phyloP scores from a whole-genome alignment of 2,329 filamentous ascomycete genomes.

The Dothistroma septosporum region DNA sequence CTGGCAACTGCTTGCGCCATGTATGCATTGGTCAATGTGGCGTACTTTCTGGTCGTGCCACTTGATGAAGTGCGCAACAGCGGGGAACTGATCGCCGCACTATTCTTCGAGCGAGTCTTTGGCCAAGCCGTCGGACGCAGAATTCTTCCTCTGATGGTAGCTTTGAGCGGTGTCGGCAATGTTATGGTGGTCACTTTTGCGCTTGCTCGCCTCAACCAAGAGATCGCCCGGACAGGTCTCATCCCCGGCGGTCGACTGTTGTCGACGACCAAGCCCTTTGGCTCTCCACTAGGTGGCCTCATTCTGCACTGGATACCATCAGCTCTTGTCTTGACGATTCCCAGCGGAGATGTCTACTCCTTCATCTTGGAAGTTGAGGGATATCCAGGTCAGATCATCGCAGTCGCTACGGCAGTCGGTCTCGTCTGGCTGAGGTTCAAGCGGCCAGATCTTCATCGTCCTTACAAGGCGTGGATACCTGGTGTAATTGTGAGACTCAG shows the following conservation, averaged over 20 bases:
- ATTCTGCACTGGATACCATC: slow-evolving; percentile 67
- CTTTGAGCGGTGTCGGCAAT: slow-evolving; percentile 64
- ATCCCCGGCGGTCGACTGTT: slow-evolving; percentile 59
- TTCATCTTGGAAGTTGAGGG: slow-evolving; percentile 71
- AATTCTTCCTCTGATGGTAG: slow-evolving; percentile 61
- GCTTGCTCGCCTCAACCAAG: slow-evolving; percentile 64
- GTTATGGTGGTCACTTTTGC: slow-evolving; percentile 70
- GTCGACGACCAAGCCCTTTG: slow-evolving; percentile 63
- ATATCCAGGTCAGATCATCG: slow-evolving; percentile 61
- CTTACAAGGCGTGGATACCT: slow-evolving; percentile 61
- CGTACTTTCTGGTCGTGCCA: slow-evolving; percentile 62
- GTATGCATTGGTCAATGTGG: slow-evolving; percentile 64
- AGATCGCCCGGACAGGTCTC: slow-evolving; percentile 67
- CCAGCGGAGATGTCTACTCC: slow-evolving; percentile 63
- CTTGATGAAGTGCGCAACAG: slow-evolving; percentile 63
- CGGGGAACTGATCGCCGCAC: slow-evolving; percentile 62
- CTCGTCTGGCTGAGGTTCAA: slow-evolving; percentile 58
- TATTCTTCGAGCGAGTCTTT: slow-evolving; percentile 64
- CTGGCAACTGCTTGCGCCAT: slow-evolving; percentile 59
- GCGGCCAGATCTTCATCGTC: slow-evolving; percentile 57
- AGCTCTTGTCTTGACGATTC: slow-evolving; percentile 60
- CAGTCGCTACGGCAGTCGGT: slow-evolving; percentile 54
- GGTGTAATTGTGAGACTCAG: slow-evolving; percentile 55
- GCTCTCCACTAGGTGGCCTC: slow-evolving; percentile 63
- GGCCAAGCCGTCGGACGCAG: slow-evolving; percentile 55